Conservation (phyloP, 2,329 filamentous ascomycete genomes). For the Chaetomiaceae sp. region DNA sequence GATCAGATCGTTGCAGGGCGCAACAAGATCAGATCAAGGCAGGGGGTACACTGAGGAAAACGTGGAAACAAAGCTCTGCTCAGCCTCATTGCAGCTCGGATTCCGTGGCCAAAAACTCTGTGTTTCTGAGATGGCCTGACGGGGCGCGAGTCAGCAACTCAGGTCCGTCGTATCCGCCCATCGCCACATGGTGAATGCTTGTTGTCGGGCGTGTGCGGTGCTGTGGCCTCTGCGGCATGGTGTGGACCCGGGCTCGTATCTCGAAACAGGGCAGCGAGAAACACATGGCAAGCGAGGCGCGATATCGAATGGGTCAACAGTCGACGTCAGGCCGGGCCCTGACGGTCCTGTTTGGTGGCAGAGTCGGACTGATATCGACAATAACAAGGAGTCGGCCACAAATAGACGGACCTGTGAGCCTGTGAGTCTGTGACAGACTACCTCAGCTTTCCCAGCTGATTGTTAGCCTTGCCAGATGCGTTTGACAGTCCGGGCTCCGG, state of each 20-base stretch:
- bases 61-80: background rate
- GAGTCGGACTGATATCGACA: no score
- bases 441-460: no score
- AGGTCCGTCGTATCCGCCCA: background rate
- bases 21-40: background rate
- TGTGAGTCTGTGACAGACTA: no score
- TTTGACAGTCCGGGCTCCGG: no score
- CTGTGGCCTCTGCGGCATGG: background rate
- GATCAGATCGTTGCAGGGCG: background rate
- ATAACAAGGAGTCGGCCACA: no score
- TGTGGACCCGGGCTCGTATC: constrained; percentile 2
- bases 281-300: no score
- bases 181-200: constrained; percentile 1
- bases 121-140: background rate
- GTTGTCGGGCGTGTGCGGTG: background rate
- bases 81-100: background rate
- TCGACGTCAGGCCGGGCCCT: background rate
- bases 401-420: no score
- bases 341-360: no score
- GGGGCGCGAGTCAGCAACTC: background rate
- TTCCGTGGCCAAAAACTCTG: background rate
- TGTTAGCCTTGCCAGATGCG: no score
- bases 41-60: background rate
- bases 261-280: background rate
- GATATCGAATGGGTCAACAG: no score